Base-by-base conservation (phyloP, 1,284 basidiomycete genomes). In the Cystobasidiaceae sp. region DNA sequence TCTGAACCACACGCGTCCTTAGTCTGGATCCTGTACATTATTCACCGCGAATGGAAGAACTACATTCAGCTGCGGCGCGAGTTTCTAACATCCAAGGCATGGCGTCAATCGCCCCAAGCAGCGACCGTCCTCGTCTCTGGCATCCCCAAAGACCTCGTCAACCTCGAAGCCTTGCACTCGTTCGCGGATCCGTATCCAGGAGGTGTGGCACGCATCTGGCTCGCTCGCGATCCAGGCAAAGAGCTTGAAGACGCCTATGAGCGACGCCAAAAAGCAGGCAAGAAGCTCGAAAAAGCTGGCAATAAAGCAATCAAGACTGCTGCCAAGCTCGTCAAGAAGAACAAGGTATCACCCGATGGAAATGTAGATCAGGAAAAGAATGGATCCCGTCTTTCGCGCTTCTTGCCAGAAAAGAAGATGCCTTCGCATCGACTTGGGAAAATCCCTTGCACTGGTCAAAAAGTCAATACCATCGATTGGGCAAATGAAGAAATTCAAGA, bases 381-480 rank as follows among this genome's bases (percentile, higher is more conserved):
- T 25, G 21, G 27, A 9, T 50, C 46, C 7, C 25, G 37, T 1
- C 13, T 39, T 3, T 43, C 48, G 8, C 28, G 56, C 7, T 44
- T 33, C 23, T 3, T 41, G 21, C 30, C 30, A 13, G 48, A 37
- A 3, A 58, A 66, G 45, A 49, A 49, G 27, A 46, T 19, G 25
- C 43, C 48, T 46, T 67, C n/a, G 41, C 39, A 50, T 7, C 41
- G 30, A 27, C 13, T 63, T 49, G 65, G 65, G 28, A 21, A 59
- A 19, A 83, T 96, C 28, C 81, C 85, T 67, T 70, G 80, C 63
- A 71, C 85, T 68, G 88, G 87, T 6, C 77, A 90, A 75, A 90
- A 94, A 78, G 90, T 93, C 4, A 94, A 97, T 78, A 76, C 77
- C 39, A 92, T 98, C 74, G 85, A 91, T 2, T 97, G 92, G 91